Percentiles rank a stretch among this genome's conserved stretches.
These are phyloP conservation scores for Camelina neglecta DNA, from an alignment of 345 rosid species.

Conservation along the genomic window DNA sequence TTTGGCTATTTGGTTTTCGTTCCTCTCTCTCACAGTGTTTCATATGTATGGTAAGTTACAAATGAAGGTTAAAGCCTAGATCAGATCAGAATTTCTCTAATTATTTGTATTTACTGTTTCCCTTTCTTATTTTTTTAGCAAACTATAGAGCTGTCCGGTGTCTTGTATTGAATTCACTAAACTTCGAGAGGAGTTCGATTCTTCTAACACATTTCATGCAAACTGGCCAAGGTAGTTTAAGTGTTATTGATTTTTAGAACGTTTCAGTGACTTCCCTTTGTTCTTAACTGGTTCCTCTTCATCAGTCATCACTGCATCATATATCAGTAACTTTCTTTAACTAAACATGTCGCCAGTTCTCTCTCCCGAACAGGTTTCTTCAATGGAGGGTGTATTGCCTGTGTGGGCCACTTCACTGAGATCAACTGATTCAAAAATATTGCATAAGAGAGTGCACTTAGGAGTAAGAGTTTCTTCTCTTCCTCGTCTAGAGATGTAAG, in stretches of 20 bases:
- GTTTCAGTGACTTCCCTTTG: constrained; percentile 11
- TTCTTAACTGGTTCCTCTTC: constrained; percentile 1
- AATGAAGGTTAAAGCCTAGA: not conserved
- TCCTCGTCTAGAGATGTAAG: constrained; percentile 68
- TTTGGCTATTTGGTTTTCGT: constrained; percentile 75
- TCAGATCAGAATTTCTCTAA: not conserved
- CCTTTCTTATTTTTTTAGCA: constrained; percentile 50
- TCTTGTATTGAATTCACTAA: constrained; percentile 79
- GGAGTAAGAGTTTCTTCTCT: constrained; percentile 82
- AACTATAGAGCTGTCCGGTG: constrained; percentile 92
- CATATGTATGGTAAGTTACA: constrained; percentile 88
- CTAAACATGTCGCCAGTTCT: constrained; percentile 65
- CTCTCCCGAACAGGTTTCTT: constrained; percentile 77
- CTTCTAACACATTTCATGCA: constrained; percentile 69
- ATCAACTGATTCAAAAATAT: constrained; percentile 45
- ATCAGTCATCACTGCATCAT: constrained; percentile 1
- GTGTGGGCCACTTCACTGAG: constrained; percentile 53
- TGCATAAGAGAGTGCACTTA: constrained; percentile 55
- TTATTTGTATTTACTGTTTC: constrained; percentile 8
- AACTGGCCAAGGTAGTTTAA: constrained; percentile 70
- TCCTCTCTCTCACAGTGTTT: constrained; percentile 79
- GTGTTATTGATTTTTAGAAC: constrained; percentile 10
- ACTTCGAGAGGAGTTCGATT: constrained; percentile 75
- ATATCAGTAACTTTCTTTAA: constrained; percentile 34
- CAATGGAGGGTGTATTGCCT: constrained; percentile 77